Conservation (phyloP, 2,329 filamentous ascomycete genomes). For the Domatiomyces globalis region DNA sequence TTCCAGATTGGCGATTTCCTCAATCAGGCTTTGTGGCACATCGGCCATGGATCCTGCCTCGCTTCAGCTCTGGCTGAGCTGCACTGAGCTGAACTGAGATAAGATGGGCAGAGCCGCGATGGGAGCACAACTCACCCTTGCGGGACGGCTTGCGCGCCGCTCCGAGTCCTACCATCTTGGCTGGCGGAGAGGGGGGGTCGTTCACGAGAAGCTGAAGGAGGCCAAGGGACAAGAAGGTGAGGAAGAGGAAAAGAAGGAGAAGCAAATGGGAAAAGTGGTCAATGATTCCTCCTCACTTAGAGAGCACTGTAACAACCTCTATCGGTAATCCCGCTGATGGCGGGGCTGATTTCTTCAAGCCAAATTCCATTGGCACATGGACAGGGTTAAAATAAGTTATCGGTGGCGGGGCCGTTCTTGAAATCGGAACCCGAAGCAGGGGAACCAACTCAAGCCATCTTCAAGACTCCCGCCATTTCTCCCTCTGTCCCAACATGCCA, state of each 20-base stretch:
- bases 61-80: slow-evolving; percentile 4
- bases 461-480: background rate
- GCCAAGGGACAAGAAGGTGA: background rate
- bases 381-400: background rate
- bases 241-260: background rate
- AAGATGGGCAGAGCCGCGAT: slow-evolving; percentile 4
- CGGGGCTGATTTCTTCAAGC: background rate
- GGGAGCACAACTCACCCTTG: slow-evolving; percentile 48
- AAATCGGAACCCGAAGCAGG: background rate
- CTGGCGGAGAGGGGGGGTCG: background rate
- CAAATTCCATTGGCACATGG: background rate
- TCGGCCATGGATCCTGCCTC: slow-evolving; percentile 70
- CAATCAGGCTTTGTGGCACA: slow-evolving; percentile 68
- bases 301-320: background rate
- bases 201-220: background rate
- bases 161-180: slow-evolving; percentile 51
- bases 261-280: background rate
- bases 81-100: background rate
- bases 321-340: background rate
- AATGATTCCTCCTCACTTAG: too few relatives aligned
- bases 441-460: background rate
- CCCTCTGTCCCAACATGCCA: slow-evolving; percentile 5
- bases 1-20: slow-evolving; percentile 73
- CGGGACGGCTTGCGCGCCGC: slow-evolving; percentile 52
- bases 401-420: too few relatives aligned